Percentiles rank a stretch among this genome's conserved stretches.
phyloP scores from a whole-genome alignment of 1,284 basidiomycete genomes.

The Coniophora puteana region DNA sequence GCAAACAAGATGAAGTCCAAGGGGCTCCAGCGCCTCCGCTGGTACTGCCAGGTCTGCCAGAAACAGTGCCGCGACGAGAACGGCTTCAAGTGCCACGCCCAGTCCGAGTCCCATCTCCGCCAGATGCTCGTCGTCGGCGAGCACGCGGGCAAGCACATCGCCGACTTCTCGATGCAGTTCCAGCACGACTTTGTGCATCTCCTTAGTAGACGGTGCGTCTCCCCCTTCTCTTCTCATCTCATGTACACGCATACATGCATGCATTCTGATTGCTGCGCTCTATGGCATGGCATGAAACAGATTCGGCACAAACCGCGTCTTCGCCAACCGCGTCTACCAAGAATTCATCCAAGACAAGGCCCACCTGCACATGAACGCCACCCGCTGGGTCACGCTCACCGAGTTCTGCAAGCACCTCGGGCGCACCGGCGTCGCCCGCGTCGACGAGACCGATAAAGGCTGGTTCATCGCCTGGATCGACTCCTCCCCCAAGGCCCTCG shows the following conservation, averaged over 20 bases:
- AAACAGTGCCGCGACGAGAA: conserved; percentile 97
- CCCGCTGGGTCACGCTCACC: conserved; percentile 94
- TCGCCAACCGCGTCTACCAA: conserved; percentile 96
- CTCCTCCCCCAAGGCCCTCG: conserved; percentile 89
- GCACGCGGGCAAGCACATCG: conserved; percentile 86
- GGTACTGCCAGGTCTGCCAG: conserved; percentile 97
- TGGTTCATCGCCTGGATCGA: conserved; percentile 98
- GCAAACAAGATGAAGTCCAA: conserved; percentile 97
- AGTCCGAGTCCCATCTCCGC: conserved; percentile 86
- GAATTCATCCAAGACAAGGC: conserved; percentile 95
- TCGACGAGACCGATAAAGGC: conserved; percentile 98
- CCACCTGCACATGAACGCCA: conserved; percentile 98
- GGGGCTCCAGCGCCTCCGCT: conserved; percentile 87
- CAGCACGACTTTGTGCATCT: conserved; percentile 90
- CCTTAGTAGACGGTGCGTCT: conserved; percentile 71
- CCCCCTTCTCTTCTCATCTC: conserved; percentile 4
- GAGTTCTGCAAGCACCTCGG: conserved; percentile 95
- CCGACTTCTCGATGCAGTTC: conserved; percentile 87
- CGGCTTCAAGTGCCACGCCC: conserved; percentile 91
- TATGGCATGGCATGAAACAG: conserved; percentile 38
- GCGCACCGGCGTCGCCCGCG: conserved; percentile 81
- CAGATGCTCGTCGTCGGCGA: conserved; percentile 97
- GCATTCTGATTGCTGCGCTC: too few species aligned
- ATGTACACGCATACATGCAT: background rate
- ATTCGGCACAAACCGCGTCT: conserved; percentile 90